Base-by-base conservation (phyloP, 2,329 filamentous ascomycete genomes). In the Cladosporium sp. region DNA sequence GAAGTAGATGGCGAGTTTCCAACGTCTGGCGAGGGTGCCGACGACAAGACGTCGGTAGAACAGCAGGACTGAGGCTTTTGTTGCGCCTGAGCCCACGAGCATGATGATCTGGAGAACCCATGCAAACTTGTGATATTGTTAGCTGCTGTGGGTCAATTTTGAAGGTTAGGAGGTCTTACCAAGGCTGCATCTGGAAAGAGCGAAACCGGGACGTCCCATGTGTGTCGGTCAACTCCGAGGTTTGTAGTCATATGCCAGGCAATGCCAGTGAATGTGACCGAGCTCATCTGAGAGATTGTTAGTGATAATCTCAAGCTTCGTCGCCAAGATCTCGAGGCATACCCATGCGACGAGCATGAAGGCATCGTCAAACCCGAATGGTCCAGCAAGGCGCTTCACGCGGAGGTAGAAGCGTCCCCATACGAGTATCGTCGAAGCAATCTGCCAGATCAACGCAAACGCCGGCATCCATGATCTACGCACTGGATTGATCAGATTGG, bases 11-110 rank as follows among this genome's bases (percentile, higher is more conserved):
- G 57, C 56, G 46, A 52, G 57, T 13, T 55, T 40, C 55, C 57
- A 60, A 3, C 52, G 47, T 6, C 52, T 51, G 18, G 54, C 50
- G 18, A 56, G 38, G 1, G 52, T 58, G 12, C 55, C 55, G 22
- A 52, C 53, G 27, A 56, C 52, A 46, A 62, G 55, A 27, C 60
- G 57, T 32, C 56, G 54, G 41, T 62, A 57, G 55, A 61, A 62
- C 12, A 62, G 52, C 7, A 62, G 53, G 20, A 62, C 54, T 4
- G 59, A 59, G 30, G 60, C 50, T 42, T 62, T 62, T 15, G 55
- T 60, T 22, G 54, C 54, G 15, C 55, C 53, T 7, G 57, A 57
- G 27, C 45, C 50, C 12, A 55, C 35, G 35, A 59, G 53, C 55
- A 61, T 61, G 29, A 59, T 36, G 13, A 59, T 35, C 45, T 62